Evolutionary conservation across 106 monocot species (phyloP).

Genomic region (Acorus gramineus): DNA sequence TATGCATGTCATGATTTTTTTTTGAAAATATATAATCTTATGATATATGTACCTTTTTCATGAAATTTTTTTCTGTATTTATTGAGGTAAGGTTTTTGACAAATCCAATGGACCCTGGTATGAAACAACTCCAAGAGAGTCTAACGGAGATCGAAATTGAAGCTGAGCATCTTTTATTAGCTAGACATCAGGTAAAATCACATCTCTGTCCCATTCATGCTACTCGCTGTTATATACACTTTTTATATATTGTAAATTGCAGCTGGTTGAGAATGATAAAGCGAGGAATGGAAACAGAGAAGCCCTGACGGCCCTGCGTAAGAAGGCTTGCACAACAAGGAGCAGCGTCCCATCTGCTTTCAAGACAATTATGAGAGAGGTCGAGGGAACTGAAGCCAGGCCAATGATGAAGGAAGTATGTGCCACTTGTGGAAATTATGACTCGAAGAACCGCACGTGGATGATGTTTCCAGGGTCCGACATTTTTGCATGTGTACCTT

Average conservation of each 20-base stretch:
- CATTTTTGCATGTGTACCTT: slow-evolving; percentile 67
- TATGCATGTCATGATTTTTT: too few relatives aligned
- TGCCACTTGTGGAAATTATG: slow-evolving; percentile 74
- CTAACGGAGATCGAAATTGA: slow-evolving; percentile 66
- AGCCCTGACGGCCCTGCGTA: slow-evolving; percentile 87
- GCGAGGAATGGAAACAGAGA: slow-evolving; percentile 77
- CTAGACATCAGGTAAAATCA: slow-evolving; percentile 60
- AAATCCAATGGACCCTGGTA: slow-evolving; percentile 49
- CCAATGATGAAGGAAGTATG: slow-evolving; percentile 80
- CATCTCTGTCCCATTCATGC: background rate
- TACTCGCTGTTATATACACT: too few relatives aligned
- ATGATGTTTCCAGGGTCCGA: slow-evolving; percentile 90
- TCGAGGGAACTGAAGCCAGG: slow-evolving; percentile 35
- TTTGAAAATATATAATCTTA: too few relatives aligned
- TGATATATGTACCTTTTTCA: too few relatives aligned
- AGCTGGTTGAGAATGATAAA: slow-evolving; percentile 82
- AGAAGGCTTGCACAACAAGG: slow-evolving; percentile 73
- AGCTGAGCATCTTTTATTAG: slow-evolving; percentile 75
- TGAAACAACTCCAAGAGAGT: slow-evolving; percentile 55
- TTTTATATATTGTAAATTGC: too few relatives aligned
- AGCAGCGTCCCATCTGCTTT: slow-evolving; percentile 82
- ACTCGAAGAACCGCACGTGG: slow-evolving; percentile 68
- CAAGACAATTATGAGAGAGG: slow-evolving; percentile 65
- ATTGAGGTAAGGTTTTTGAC: slow-evolving; percentile 6
- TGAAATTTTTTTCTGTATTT: too few relatives aligned